A percentile compares a stretch with the other conserved stretches of the same genome.
Evolutionary conservation across 176 grass and related monocot genomes (phyloP).

Genomic region (Typha latifolia): DNA sequence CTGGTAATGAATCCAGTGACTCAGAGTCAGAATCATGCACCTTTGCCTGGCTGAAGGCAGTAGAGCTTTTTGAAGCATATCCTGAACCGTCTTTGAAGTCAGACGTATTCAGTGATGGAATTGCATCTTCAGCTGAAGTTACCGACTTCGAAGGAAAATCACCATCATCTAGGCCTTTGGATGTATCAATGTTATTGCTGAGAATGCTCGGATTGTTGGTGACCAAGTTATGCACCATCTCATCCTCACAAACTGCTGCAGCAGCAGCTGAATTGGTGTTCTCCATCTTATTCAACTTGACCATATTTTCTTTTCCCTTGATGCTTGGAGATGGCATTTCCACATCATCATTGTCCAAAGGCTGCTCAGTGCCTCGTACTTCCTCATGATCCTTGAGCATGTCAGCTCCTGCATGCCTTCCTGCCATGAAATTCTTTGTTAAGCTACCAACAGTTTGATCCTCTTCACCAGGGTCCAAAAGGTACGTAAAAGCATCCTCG

Average conservation of each 20-base stretch:
- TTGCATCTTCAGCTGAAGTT: slow-evolving; percentile 7
- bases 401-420: slow-evolving; percentile 4
- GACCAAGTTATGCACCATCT: background rate
- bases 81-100: slow-evolving; percentile 6
- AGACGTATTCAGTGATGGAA: background rate
- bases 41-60: slow-evolving; percentile 12
- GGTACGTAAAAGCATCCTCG: slow-evolving; percentile 10
- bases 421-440: slow-evolving; percentile 10
- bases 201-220: background rate
- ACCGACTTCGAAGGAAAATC: slow-evolving; percentile 2
- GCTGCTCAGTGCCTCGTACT: slow-evolving; percentile 7
- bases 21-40: slow-evolving; percentile 53
- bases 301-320: slow-evolving; percentile 23
- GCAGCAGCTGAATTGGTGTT: slow-evolving; percentile 3
- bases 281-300: slow-evolving; percentile 8
- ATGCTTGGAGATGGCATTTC: slow-evolving; percentile 22
- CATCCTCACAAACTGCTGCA: background rate
- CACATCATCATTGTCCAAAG: slow-evolving; percentile 17
- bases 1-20: slow-evolving; percentile 44
- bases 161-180: slow-evolving; percentile 5
- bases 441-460: background rate
- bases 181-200: slow-evolving; percentile 10
- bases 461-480: too few relatives aligned
- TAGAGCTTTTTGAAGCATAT: slow-evolving; percentile 6
- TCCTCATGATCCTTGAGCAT: slow-evolving; percentile 4